Base-by-base conservation (phyloP, 2,329 filamentous ascomycete species). In the Aspergillus ochraceus region DNA sequence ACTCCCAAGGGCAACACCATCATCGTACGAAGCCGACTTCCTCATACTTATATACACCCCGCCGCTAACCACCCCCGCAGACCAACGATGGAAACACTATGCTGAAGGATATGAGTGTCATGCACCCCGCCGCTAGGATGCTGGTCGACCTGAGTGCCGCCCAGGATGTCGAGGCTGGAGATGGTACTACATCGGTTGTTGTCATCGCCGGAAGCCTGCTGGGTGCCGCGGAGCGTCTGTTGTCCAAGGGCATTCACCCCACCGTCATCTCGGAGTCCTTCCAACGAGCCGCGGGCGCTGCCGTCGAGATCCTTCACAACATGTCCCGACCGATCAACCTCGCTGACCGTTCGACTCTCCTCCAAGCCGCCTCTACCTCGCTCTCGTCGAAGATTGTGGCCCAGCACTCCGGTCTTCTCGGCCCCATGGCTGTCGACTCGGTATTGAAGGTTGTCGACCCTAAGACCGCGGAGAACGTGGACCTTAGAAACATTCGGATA, bases 111-210 rank as follows among this genome's bases (percentile, higher is more conserved):
- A 98, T 99, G 95, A 90, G 91, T 66, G 95, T 99, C 68, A 92
- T 99, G 90, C 95, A 99, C 76, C 95, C 95, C n/a, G 96, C 96
- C 52, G 95, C 95, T 54, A 97, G 97, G 83, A 99, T 99, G 95
- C 85, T 99, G 68, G 95, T 99, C 72, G 93, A 99, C 78, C 86
- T 99, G 64, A 96, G 94, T 71, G 91, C 95, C 68, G 95, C 95
- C 66, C 95, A 99, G 78, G 95, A 99, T 82, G 92, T 99, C 62
- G 95, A 99, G 79, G 95, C 95, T 64, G 95, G 95, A 80, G 95
- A 99, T 77, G 96, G 95, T 71, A 99, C 95, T 58, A 99, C 95
- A 39, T 98, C 94, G 3, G 95, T 99, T 26, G 95, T 99, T 30
- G 95, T 99, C 67, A 97, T 99, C 79, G 95, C 92, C 70, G 96